phyloP scores from a whole-genome alignment of 1,284 basidiomycete genomes.

The Fomitopsis schrenkii region DNA sequence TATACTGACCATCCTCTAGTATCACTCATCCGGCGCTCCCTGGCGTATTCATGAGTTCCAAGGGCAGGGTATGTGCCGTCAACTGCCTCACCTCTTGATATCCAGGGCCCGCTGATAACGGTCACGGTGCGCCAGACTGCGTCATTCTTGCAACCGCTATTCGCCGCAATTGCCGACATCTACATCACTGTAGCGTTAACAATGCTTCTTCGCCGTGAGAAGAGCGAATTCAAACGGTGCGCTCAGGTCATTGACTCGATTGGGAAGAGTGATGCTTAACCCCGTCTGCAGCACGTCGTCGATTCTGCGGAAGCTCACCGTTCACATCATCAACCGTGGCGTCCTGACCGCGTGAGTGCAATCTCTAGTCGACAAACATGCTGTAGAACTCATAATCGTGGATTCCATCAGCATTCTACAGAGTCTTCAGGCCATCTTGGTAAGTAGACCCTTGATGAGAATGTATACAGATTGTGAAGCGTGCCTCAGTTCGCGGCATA shows the following conservation, averaged over 20 bases:
- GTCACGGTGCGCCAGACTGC: neutral
- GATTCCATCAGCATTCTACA: neutral
- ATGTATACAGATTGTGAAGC: neutral
- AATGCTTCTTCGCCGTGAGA: neutral
- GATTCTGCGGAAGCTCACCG: neutral
- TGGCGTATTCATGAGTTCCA: neutral
- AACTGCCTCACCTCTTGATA: neutral
- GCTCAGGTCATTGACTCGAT: neutral
- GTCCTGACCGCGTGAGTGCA: constrained; percentile 2
- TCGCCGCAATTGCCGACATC: constrained; percentile 1
- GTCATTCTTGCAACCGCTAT: neutral
- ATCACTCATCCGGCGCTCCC: neutral
- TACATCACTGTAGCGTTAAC: constrained; percentile 1
- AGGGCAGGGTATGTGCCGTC: neutral
- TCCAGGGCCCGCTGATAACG: neutral
- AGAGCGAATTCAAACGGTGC: neutral
- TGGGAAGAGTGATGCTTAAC: neutral
- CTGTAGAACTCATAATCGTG: neutral
- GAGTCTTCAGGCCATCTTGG: neutral
- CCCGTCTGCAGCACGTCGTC: neutral
- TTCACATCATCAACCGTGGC: constrained; percentile 3
- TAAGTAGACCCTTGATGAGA: neutral
- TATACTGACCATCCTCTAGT: neutral
- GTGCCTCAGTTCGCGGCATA: neutral
- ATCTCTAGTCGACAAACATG: neutral